Conservation (phyloP, 495 filamentous ascomycete genomes). For the Talaromyces adpressus region DNA sequence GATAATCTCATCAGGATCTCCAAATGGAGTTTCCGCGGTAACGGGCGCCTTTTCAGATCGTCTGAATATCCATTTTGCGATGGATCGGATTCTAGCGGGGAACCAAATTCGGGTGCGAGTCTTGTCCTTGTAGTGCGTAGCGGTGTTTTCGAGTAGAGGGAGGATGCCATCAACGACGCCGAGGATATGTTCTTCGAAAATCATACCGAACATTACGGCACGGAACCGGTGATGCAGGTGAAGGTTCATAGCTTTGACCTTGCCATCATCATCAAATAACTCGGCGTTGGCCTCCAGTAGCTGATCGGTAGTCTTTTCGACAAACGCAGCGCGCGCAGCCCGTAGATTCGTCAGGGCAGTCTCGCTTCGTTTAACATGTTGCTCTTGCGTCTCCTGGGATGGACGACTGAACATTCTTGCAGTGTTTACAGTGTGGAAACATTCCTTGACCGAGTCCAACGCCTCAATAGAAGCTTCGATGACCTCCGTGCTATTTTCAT, state of each 20-base stretch:
- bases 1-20: constrained; percentile 12
- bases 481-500: constrained; percentile 16
- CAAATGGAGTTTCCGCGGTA: constrained; percentile 1
- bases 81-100: constrained; percentile 10
- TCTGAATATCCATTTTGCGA: constrained; percentile 12
- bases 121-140: constrained; percentile 8
- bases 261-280: constrained; percentile 21
- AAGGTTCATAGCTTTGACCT: constrained; percentile 11
- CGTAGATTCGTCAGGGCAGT: constrained; percentile 14
- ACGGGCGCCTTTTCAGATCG: constrained; percentile 11
- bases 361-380: constrained; percentile 12
- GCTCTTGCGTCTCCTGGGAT: constrained; percentile 14
- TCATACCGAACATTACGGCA: constrained; percentile 20
- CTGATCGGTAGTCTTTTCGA: constrained; percentile 19
- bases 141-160: constrained; percentile 9
- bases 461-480: constrained; percentile 20
- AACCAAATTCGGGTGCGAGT: constrained; percentile 13
- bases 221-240: constrained; percentile 7
- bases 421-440: constrained; percentile 19
- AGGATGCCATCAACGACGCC: constrained; percentile 14
- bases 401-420: constrained; percentile 19
- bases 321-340: constrained; percentile 14
- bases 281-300: constrained; percentile 18
- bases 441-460: constrained; percentile 12
- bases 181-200: constrained; percentile 25